These are phyloP conservation scores for Allomyces macrogynus DNA, from an alignment of 192 early-diverging fungal genomes.

Conservation along the genomic window DNA sequence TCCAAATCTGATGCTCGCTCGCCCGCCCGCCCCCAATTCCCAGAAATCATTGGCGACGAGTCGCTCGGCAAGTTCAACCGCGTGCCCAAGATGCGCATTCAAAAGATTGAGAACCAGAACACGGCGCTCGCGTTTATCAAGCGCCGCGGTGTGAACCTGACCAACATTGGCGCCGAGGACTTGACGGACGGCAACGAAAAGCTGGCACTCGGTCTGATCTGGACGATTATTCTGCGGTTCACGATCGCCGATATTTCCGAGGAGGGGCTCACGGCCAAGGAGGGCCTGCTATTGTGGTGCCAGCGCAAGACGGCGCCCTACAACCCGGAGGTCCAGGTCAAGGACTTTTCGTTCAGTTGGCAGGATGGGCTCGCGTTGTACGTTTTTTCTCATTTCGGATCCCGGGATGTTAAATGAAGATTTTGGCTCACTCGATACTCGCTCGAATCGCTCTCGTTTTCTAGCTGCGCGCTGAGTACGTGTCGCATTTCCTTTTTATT, in stretches of 20 bases:
- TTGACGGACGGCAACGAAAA: constrained; percentile 87
- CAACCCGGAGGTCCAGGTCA: constrained; percentile 60
- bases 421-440: too few species aligned
- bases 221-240: constrained; percentile 93
- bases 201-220: constrained; percentile 86
- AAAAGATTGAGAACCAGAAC: constrained; percentile 89
- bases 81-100: constrained; percentile 75
- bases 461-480: background rate
- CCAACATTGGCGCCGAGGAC: constrained; percentile 96
- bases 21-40: background rate
- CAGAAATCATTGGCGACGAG: constrained; percentile 88
- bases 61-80: constrained; percentile 70
- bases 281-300: constrained; percentile 91
- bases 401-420: too few species aligned
- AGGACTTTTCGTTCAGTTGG: constrained; percentile 86
- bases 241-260: constrained; percentile 80
- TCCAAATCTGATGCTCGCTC: too few species aligned
- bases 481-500: too few species aligned
- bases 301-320: constrained; percentile 84
- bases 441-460: background rate
- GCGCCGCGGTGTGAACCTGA: constrained; percentile 59
- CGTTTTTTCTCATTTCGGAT: too few species aligned
- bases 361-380: constrained; percentile 82
- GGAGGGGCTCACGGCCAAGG: constrained; percentile 88
- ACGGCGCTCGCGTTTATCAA: constrained; percentile 84